Conservation (phyloP, 2,329 filamentous ascomycete genomes). For the Fusarium phyllophilum region DNA sequence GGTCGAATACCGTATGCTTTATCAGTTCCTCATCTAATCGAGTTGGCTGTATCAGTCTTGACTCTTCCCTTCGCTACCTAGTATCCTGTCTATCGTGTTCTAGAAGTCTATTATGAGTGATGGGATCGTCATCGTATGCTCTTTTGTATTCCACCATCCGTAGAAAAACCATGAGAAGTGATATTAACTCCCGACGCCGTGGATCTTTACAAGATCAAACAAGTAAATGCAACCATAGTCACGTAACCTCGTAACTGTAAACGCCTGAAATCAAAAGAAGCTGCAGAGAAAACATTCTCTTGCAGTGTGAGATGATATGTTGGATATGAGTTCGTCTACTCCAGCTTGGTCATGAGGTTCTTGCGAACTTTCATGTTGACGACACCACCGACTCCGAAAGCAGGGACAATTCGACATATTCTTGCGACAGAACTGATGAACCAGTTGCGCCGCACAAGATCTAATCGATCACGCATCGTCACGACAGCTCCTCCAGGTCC, state of each 20-base stretch:
- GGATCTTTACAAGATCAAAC: conserved; percentile 8
- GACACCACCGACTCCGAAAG: conserved; percentile 88
- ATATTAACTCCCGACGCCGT: conserved; percentile 4
- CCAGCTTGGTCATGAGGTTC: conserved; percentile 72
- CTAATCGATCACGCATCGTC: conserved; percentile 69
- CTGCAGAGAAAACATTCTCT: neutral
- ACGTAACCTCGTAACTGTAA: conserved; percentile 9
- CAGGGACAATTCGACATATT: conserved; percentile 86
- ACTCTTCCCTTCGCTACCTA: neutral
- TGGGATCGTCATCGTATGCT: conserved; percentile 18
- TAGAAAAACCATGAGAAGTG: conserved; percentile 9
- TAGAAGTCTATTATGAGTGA: conserved; percentile 24
- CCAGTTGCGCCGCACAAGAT: conserved; percentile 79
- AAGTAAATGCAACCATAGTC: conserved; percentile 12
- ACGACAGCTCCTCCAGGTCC: conserved; percentile 42
- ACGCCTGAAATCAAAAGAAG: conserved; percentile 13
- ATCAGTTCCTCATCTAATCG: neutral
- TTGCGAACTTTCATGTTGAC: conserved; percentile 80
- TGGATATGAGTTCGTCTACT: conserved; percentile 32
- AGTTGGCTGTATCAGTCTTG: neutral
- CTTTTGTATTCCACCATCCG: conserved; percentile 5
- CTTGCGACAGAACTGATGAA: conserved; percentile 76
- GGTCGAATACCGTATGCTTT: neutral
- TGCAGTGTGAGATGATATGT: neutral
- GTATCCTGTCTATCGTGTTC: conserved; percentile 20